Evolutionary conservation across 441 rosid genomes (phyloP), one percentile per base, ranked within the genome.

Genomic region (Croton laevigatus): DNA sequence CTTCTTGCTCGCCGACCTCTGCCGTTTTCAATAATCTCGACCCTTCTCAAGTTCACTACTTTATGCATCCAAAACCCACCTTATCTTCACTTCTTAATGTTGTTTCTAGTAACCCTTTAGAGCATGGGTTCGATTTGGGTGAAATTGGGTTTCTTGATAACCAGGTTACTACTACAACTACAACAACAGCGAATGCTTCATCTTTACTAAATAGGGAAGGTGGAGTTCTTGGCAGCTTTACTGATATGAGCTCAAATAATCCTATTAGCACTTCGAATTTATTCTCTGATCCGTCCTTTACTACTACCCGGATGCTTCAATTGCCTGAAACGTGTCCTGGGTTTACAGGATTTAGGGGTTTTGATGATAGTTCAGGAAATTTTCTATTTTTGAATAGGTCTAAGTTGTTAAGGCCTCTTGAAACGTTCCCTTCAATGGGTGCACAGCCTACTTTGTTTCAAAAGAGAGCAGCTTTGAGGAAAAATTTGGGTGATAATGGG

Each of bases 361-460:
- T 81, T 61, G 83, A 79, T 37, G 86, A 83, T 59, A 79, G 75
- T 58, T 62, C 75, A 72, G 87, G 77, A 19, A 81, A 78, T 72
- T 17, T 72, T 4, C 45, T 71, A 80, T 73, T 88, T 59, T 51
- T 79, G 65, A 88, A 86, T 58, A 80, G 88, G 84, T 79, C 90
- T 65, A 86, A 84, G 65, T 57, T 86, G 73, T 71, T 88, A 69
- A 78, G 87, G 77, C 92, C 92, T 12, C 88, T 88, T 52, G 89
- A 86, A 69, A 80, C 77, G 59, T 84, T 76, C 69, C 92, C 90
- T 77, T 71, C 88, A 69, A 79, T 69, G 52, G 92, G 92, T 69
- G 88, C 84, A 40, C 90, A 86, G 48, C 92, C 92, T 3, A 88
- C 90, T 44, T 79, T 88, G 71, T 88, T 88, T 72, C 92, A 86